phyloP scores from a whole-genome alignment of 257 asterid species.

The Capsicum pubescens region DNA sequence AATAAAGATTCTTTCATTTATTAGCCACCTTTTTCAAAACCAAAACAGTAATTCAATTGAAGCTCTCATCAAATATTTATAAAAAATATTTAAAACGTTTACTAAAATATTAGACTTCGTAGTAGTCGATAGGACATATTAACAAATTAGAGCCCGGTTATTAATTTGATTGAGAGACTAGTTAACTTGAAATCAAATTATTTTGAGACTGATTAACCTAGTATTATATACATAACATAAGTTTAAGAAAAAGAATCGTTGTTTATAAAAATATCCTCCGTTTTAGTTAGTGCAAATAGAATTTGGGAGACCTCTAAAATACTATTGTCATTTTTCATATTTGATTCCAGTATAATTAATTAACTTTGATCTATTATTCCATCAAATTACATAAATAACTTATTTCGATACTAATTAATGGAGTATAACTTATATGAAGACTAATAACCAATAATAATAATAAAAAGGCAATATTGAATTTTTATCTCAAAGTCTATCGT shows the following conservation, averaged over 20 bases:
- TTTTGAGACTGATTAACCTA: too few relatives aligned
- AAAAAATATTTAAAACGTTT: not conserved
- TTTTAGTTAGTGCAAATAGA: not conserved
- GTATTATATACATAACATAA: not conserved
- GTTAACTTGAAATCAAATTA: too few relatives aligned
- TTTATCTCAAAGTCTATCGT: not conserved
- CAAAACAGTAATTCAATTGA: not conserved
- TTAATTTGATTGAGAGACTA: too few relatives aligned
- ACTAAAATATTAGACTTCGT: not conserved
- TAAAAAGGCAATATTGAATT: not conserved
- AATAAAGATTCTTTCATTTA: not conserved
- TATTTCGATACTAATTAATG: too few relatives aligned
- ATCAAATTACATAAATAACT: too few relatives aligned
- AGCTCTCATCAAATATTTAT: not conserved
- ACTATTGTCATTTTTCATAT: not conserved
- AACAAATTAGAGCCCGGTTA: not conserved
- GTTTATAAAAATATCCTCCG: not conserved
- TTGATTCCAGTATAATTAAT: too few relatives aligned
- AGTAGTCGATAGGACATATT: not conserved
- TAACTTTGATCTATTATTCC: too few relatives aligned
- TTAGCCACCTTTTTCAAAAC: not conserved
- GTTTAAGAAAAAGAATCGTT: not conserved
- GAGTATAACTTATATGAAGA: too few relatives aligned
- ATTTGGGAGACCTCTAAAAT: fast-evolving
- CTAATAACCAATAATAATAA: not conserved